These are phyloP conservation scores for Arthrobotrys iridis DNA, from an alignment of 2,329 filamentous ascomycete genomes.

Conservation along the genomic window DNA sequence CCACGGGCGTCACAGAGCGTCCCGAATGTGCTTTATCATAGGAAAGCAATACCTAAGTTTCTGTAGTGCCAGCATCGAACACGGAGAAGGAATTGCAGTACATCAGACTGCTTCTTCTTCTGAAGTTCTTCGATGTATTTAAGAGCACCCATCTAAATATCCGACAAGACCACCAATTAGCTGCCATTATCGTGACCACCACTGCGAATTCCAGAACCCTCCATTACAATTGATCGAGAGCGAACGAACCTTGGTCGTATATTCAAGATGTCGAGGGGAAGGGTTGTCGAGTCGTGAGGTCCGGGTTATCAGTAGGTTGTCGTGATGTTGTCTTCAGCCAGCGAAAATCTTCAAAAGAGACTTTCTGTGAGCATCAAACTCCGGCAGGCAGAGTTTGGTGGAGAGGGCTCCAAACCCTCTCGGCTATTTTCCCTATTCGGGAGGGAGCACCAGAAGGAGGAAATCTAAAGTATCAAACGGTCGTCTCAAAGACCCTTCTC, in stretches of 20 bases:
- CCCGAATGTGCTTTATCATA: conserved; percentile 56
- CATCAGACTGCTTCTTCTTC: conserved; percentile 99
- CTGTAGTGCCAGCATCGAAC: conserved; percentile 95
- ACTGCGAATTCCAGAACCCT: not conserved
- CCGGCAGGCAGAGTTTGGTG: conserved; percentile 17
- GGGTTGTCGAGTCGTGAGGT: conserved; percentile 38
- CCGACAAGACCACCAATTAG: conserved; percentile 31
- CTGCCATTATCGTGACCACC: conserved; percentile 14
- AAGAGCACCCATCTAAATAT: conserved; percentile 90
- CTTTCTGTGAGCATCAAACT: conserved; percentile 34
- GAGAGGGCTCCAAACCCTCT: conserved; percentile 53
- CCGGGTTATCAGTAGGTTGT: conserved; percentile 32
- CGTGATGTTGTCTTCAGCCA: conserved; percentile 29
- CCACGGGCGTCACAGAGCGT: conserved; percentile 65
- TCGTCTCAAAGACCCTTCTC: no score
- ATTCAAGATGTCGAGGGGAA: conserved; percentile 28
- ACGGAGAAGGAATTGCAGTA: conserved; percentile 99
- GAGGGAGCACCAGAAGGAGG: not conserved
- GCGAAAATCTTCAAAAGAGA: conserved; percentile 27
- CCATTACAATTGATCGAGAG: conserved; percentile 25
- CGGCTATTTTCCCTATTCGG: conserved; percentile 16
- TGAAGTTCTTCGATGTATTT: conserved; percentile 99
- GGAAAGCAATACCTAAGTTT: conserved; percentile 58
- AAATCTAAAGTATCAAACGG: conserved; percentile 13
- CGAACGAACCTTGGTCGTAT: conserved; percentile 52